Evolutionary conservation across 1,284 basidiomycete genomes (phyloP), one percentile per base, ranked within the genome.

Genomic region (Bondarzewia mesenterica): DNA sequence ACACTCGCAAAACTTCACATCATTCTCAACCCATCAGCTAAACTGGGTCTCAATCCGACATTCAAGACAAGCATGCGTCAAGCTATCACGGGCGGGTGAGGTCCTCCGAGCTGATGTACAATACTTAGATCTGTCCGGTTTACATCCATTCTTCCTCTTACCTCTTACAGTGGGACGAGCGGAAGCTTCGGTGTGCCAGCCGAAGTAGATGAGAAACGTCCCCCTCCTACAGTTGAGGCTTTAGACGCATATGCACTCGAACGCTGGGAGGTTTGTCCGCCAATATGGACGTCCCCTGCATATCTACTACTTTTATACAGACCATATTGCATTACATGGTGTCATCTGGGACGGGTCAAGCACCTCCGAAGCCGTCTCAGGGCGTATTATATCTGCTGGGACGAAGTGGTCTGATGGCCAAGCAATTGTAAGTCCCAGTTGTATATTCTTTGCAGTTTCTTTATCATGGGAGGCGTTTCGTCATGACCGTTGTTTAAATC

Each of bases 241-340:
- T 71, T 97, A 23, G 91, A 97, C 62, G 72, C 77, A 18, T 93
- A 92, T 60, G 93, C 95, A 1, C 74, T 94, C 35, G 85, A 91
- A 55, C 81, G 90, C 50, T 99, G 96, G 94, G 96, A 99, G 78
- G 91, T 89, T 37, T 42, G 27, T 39, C 27, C 22, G 40, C 26
- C 36, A 39, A 51, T 41, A 20, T 26, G 25, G 23, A 38, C n/a
- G 32, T 36, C 29, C 39, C 23, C 22, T 40, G 48, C 37, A 20
- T 27, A 23, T 25, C 21, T 20, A 32, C 49, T 48, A 29, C 50
- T 18, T 20, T 37, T 42, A 43, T 41, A n/a, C 56, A 92, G 91
- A 92, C 90, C 0, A 96, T 99, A 57, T 74, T 98, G 46, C 94
- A 98, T 67, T 99, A 91, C 64, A 97, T 99, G 94, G 96, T 99